Evolutionary conservation across 1,284 basidiomycete genomes (phyloP).

Genomic region (Butyriboletus appendiculatus): DNA sequence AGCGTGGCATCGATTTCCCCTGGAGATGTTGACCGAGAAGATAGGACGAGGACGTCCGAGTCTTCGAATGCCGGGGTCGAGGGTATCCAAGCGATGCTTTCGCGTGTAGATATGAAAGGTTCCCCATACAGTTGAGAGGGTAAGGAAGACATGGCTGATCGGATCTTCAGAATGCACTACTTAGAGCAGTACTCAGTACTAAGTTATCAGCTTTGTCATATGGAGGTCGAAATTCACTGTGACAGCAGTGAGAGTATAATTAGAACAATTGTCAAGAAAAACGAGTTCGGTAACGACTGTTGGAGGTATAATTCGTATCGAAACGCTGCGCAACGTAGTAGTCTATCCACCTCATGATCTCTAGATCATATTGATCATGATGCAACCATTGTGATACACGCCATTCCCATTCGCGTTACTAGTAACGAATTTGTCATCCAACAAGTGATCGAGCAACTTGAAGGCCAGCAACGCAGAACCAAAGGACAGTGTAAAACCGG

Average conservation of each 20-base stretch:
- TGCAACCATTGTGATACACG: not conserved
- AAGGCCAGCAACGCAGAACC: not conserved
- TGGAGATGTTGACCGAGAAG: constrained; percentile 27
- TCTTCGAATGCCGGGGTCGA: constrained; percentile 23
- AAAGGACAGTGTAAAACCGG: not conserved
- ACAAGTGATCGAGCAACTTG: not conserved
- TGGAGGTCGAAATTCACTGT: not conserved
- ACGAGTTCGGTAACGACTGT: not conserved
- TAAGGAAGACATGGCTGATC: not conserved
- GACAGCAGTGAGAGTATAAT: not conserved
- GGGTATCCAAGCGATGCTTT: constrained; percentile 27
- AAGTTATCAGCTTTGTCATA: no score
- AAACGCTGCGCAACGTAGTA: not conserved
- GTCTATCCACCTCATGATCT: not conserved
- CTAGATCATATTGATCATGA: not conserved
- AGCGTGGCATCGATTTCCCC: constrained; percentile 14
- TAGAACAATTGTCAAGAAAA: no score
- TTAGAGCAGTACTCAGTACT: no score
- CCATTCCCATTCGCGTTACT: not conserved
- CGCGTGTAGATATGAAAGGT: constrained; percentile 25
- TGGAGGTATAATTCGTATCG: not conserved
- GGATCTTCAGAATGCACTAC: not conserved
- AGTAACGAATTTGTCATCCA: not conserved
- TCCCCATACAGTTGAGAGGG: constrained; percentile 14
- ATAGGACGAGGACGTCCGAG: constrained; percentile 31